Evolutionary conservation across 805 yeast genomes (phyloP), one percentile per base, ranked within the genome.

Genomic region (Candida mattraensis): DNA sequence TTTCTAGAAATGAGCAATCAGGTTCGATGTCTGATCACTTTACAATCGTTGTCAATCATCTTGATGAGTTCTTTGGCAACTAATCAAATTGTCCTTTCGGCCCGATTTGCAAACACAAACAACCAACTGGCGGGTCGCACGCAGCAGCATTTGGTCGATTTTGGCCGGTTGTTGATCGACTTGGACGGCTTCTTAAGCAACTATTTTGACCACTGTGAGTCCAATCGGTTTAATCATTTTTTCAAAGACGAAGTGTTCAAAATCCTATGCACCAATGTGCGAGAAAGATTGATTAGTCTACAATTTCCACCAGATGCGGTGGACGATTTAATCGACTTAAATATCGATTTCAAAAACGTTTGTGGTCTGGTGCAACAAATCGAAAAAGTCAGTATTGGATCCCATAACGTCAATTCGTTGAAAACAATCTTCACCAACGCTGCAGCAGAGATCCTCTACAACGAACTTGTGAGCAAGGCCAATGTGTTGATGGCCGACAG

Each of bases 171-270:
- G 18, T 23, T 47, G 25, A 28, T 21, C 18, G 43, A 37, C n/a
- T 20, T 49, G 27, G 47, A 37, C 18, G 32, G 23, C 2, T 45
- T 42, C 22, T 8, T 49, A 30, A 16, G 22, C 12, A 33, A 21
- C 12, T 39, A 49, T 23, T 42, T 44, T 11, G 39, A 34, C 9
- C 39, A 30, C 30, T 28, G 24, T 12, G 48, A 44, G 13, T 35
- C 47, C 10, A 40, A 34, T 28, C 38, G 33, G 24, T 39, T 45
- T 17, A 35, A 35, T 10, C 31, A 19, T n/a, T 33, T 32, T 31
- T 41, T 40, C 42, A 47, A 47, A 27, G 30, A 39, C n/a, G 47
- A 47, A 25, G 37, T 50, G 7, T 46, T 38, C 31, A 45, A 37
- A 15, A 35, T 45, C 2, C 16, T 50, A 8, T 19, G 36, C 13